phyloP scores from a whole-genome alignment of 2,329 filamentous ascomycete species.

The Penicillium sp. region DNA sequence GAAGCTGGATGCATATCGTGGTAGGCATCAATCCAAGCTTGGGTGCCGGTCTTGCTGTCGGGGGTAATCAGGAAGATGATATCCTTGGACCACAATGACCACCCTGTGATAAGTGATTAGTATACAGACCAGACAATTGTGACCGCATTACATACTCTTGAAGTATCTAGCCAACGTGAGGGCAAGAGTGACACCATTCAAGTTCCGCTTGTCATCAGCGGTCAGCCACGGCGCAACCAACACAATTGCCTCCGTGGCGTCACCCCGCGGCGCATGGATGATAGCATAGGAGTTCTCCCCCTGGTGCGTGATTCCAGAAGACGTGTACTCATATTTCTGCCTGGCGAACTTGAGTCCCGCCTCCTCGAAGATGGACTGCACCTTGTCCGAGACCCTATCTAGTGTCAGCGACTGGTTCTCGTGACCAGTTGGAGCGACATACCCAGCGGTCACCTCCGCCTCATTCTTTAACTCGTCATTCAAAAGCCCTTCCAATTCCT shows the following conservation, averaged over 20 bases:
- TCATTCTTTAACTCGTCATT: constrained; percentile 20
- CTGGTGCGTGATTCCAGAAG: constrained; percentile 70
- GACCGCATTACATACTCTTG: constrained; percentile 60
- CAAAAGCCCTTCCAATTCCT: constrained; percentile 68
- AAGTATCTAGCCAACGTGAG: constrained; percentile 91
- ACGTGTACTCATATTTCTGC: constrained; percentile 84
- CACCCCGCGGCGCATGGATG: constrained; percentile 87
- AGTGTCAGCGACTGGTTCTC: constrained; percentile 19
- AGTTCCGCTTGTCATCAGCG: constrained; percentile 74
- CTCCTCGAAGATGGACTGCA: constrained; percentile 74
- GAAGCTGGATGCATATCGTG: constrained; percentile 78
- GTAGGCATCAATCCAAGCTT: constrained; percentile 98
- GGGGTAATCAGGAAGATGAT: constrained; percentile 89
- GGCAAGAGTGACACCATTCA: constrained; percentile 82
- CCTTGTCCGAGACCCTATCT: constrained; percentile 62
- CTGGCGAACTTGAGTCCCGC: constrained; percentile 83
- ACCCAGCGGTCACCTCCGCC: constrained; percentile 31
- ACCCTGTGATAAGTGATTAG: constrained; percentile 55
- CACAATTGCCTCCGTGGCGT: constrained; percentile 96
- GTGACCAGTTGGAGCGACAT: constrained; percentile 18
- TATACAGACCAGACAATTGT: not conserved
- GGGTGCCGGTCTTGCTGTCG: constrained; percentile 85
- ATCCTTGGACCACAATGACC: constrained; percentile 99
- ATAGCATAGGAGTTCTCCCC: constrained; percentile 95
- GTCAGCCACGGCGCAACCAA: constrained; percentile 88